Evolutionary conservation across 768 basidiomycete species (phyloP), one percentile per base, ranked within the genome.

Genomic region (Leccinum broughii): DNA sequence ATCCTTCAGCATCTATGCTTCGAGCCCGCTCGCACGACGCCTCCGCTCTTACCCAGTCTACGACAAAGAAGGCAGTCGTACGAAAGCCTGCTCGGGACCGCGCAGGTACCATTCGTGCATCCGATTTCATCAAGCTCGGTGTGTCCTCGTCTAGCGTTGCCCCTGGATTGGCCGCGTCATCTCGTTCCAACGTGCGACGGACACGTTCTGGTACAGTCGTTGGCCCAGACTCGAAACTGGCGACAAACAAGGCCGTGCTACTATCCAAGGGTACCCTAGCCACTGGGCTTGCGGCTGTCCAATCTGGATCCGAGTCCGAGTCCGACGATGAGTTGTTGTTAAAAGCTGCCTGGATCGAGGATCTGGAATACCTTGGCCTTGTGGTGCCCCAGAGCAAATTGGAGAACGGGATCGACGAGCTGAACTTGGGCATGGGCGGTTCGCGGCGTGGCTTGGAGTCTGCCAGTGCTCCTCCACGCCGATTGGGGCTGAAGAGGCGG

Each of bases 171-270:
- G 30, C 53, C 0, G 30, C 53, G 24, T 39, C 58, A 8, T 56
- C 54, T 20, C 28, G 22, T 4, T 62, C 64, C 39, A 69, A 69
- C 14, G 65, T 77, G 13, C 72, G 76, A 22, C 77, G 83, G 9
- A 80, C 80, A 9, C 77, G 82, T 51, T 83, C 81, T 53, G 83
- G 81, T 3, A 83, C 83, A 3, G 68, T 83, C 37, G 74, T 80
- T 37, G 75, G 74, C 13, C 68, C 66, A 3, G 56, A 64, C 56
- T 73, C 73, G 41, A 65, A 59, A 32, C 59, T 73, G 14, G 73
- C 51, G 24, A 32, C 57, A 7, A 58, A 62, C 51, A 26, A 48
- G 4, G 30, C 51, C 5, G 39, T 24, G 11, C 11, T 50, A 26
- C n/a, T 57, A 6, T 28, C 59, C 32, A 59, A 55, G 54, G 52